Conservation (phyloP, 331 rosid species). For the Quercus lobata region DNA sequence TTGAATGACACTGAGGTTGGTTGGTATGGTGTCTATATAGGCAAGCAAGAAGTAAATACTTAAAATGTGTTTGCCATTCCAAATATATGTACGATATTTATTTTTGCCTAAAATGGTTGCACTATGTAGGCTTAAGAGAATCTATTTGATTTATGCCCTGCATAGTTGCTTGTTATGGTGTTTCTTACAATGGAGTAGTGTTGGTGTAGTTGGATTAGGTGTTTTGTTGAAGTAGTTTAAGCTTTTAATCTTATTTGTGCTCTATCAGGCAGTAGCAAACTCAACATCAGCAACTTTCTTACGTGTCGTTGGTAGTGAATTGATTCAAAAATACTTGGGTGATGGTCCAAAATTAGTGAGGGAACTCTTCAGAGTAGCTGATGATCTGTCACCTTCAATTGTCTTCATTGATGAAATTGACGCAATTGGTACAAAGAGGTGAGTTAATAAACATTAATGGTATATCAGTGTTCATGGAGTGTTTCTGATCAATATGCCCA, state of each 20-base stretch:
- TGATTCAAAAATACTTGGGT: slow-evolving; percentile 92
- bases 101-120: background rate
- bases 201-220: background rate
- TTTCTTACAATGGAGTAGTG: background rate
- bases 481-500: slow-evolving; percentile 11
- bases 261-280: slow-evolving; percentile 89
- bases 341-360: slow-evolving; percentile 98
- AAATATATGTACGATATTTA: background rate
- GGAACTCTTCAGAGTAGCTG: slow-evolving; percentile 98
- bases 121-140: background rate
- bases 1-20: background rate
- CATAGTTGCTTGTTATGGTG: background rate
- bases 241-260: slow-evolving; percentile 2
- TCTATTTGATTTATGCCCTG: background rate
- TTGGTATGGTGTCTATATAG: background rate
- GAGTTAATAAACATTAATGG: slow-evolving; percentile 10
- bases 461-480: background rate
- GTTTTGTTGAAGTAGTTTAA: slow-evolving; percentile 5
- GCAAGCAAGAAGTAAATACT: background rate
- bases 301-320: slow-evolving; percentile 98
- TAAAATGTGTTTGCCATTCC: background rate
- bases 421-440: slow-evolving; percentile 98
- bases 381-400: slow-evolving; percentile 95
- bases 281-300: slow-evolving; percentile 97
- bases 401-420: slow-evolving; percentile 98